phyloP scores from a whole-genome alignment of 768 basidiomycete species.

The Pulveroboletus frians region DNA sequence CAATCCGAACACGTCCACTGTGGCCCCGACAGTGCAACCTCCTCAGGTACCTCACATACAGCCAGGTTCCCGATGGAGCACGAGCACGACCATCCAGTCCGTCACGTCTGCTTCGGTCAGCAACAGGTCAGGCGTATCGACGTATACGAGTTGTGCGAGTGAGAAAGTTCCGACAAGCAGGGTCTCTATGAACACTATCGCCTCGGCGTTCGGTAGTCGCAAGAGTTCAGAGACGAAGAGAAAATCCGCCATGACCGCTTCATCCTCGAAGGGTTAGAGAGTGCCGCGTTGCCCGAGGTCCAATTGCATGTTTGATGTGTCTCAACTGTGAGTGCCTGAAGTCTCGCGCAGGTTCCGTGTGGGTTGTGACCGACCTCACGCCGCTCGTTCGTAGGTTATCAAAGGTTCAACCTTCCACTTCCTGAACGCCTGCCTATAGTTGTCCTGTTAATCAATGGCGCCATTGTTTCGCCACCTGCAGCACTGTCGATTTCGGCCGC shows the following conservation, averaged over 20 bases:
- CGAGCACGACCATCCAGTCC: slow-evolving; percentile 28
- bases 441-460: neutral
- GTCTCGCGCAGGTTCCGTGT: neutral
- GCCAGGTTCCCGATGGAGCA: slow-evolving; percentile 27
- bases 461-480: slow-evolving; percentile 1
- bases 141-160: slow-evolving; percentile 26
- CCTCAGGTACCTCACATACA: slow-evolving; percentile 19
- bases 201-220: slow-evolving; percentile 22
- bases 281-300: slow-evolving; percentile 2
- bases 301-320: too few species aligned
- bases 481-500: slow-evolving; percentile 2
- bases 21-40: slow-evolving; percentile 4
- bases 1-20: slow-evolving; percentile 2
- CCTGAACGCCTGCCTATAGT: neutral
- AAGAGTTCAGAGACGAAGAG: slow-evolving; percentile 27
- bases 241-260: slow-evolving; percentile 23
- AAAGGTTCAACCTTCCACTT: neutral
- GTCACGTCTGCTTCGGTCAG: slow-evolving; percentile 23
- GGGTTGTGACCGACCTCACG: neutral
- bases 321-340: slow-evolving; percentile 1
- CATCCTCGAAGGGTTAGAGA: slow-evolving; percentile 24
- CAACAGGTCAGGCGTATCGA: slow-evolving; percentile 24
- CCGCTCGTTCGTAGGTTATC: neutral
- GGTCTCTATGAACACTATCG: slow-evolving; percentile 25
- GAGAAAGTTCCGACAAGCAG: slow-evolving; percentile 22